Evolutionary conservation across 306 rosid species (phyloP), one percentile per base, ranked within the genome.

Genomic region (Vigna mungo): DNA sequence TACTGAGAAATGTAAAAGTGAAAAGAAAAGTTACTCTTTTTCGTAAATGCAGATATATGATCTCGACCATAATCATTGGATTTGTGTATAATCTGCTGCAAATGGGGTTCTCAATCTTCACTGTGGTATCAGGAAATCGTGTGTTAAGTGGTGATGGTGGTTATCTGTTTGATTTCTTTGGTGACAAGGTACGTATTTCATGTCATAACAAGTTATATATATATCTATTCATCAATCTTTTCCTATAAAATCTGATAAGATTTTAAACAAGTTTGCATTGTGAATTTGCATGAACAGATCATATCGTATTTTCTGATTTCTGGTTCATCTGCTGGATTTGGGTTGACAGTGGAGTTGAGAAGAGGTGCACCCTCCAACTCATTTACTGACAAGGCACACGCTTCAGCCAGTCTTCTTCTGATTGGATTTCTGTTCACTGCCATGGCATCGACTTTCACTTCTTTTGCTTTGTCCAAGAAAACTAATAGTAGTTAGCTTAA

Each of bases 281-380:
- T 53, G 12, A 6, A 41, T 59, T 47, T 55, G 1, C 3, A 32
- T 79, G 58, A 4, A 30, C 85, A 91, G 97, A 18, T 89, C 0
- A 74, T 86, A 25, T 83, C 92, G 54, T 91, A 86, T 36, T 3
- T 88, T 48, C 46, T 91, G 58, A 79, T 87, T 30, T 84, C 92
- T 0, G 94, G 90, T 7, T 80, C 90, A 8, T 90, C 88, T 1
- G 91, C 92, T 17, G 97, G 91, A 70, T 85, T 83, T 75, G 94
- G 92, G 3, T 76, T 81, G 16, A 68, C 88, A 0, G 34, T 60
- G 9, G 97, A 89, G 55, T 1, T 86, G 18, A 70, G 62, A 13
- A 16, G 44, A 4, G 39, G 5, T 1, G 0, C 67, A n/a, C 30
- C 74, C 9, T 34, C 55, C 1, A 48, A 55, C 47, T 13, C 75